Conservation (phyloP, 164 flowering plant species). For the Kalanchoe fedtschenkoi region DNA sequence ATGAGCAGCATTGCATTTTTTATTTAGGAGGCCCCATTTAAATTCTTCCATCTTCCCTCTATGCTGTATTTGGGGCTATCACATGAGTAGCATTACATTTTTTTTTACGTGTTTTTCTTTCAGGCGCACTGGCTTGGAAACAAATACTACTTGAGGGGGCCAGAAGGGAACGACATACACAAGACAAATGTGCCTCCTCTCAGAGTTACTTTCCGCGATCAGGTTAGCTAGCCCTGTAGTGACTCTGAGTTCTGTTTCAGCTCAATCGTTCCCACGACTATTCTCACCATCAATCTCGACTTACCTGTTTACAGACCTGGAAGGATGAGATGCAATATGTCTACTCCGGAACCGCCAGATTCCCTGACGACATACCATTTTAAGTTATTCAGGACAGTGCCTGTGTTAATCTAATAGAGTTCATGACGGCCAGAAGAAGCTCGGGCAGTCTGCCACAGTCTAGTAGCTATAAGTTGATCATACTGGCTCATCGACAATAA, state of each 20-base stretch:
- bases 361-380: conserved; percentile 32
- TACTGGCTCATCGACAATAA: background rate
- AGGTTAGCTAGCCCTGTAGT: conserved; percentile 21
- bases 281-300: background rate
- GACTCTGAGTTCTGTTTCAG: background rate
- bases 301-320: conserved; percentile 42
- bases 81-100: background rate
- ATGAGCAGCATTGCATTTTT: background rate
- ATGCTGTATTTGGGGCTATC: too few relatives aligned
- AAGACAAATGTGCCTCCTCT: conserved; percentile 51
- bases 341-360: conserved; percentile 34
- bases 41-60: background rate
- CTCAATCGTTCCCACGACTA: background rate
- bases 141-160: conserved; percentile 38
- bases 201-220: conserved; percentile 44
- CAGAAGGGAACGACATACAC: conserved; percentile 59
- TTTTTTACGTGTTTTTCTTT: background rate
- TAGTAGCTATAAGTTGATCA: too few relatives aligned
- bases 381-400: conserved; percentile 2
- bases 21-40: too few relatives aligned
- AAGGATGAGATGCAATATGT: conserved; percentile 57
- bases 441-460: too few relatives aligned
- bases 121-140: conserved; percentile 49
- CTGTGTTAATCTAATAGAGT: background rate
- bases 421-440: background rate